Evolutionary conservation across 2,329 filamentous ascomycete species (phyloP), one percentile per base, ranked within the genome.

Genomic region (Stenocarpella maydis): DNA sequence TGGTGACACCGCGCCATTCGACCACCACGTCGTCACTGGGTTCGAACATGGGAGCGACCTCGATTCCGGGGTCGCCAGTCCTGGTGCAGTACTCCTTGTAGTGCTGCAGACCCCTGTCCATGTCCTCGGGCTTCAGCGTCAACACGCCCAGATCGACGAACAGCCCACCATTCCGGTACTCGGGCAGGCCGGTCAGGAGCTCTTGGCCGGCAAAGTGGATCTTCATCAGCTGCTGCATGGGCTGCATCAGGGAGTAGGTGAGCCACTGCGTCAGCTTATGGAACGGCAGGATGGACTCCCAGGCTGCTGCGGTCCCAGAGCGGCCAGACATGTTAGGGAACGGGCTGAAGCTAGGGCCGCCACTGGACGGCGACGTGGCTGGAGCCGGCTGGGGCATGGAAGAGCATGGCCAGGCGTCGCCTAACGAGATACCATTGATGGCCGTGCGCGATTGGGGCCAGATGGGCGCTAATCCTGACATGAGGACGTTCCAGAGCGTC

Each of bases 361-460:
- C 73, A 31, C 52, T 49, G 34, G 64, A 8, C 1, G 83, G 82
- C 17, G 75, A 76, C 4, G 74, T 75, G 3, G 90, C 87, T 10
- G 77, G 73, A 0, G 75, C 65, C 5, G 79, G 78, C 54, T 85
- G 83, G 0, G 94, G 94, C 88, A 98, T 93, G 39, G 90, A 88
- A 14, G 88, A 90, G 81, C 95, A 97, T 0, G 91, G 92, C 96
- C 96, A 99, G 28, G 96, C 95, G 77, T 99, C 96, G 67, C 96
- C 96, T 19, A 99, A 88, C 0, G 94, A 90, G 34, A 93, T 86
- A 2, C 94, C 94, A 77, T 97, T 93, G 74, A 99, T 91, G 72
- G 92, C 89, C 0, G 95, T 97, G 72, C 95, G 90, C 0, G 93
- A 93, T 0, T 89, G 82, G 0, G 96, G 95, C 96, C 96, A 99